A percentile compares a stretch with the other conserved stretches of the same genome.
These are phyloP conservation scores for Lepiota venenata DNA, from an alignment of 768 basidiomycete species.

Conservation along the genomic window DNA sequence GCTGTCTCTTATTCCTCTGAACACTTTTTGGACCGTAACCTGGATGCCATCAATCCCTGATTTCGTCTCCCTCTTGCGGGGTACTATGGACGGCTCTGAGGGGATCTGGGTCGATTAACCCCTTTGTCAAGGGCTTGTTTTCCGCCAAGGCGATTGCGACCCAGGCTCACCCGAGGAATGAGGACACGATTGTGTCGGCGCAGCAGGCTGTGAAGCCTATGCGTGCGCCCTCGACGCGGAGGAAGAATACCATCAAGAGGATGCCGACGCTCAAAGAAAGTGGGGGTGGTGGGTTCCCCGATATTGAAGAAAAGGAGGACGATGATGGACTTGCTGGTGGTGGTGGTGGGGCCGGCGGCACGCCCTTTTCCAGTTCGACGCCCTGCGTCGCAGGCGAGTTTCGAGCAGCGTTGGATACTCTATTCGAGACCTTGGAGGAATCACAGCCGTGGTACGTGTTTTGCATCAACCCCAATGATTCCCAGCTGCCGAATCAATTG, in stretches of 20 bases:
- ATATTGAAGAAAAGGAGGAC: conserved; percentile 51
- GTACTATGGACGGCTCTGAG: conserved; percentile 31
- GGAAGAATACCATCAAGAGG: conserved; percentile 72
- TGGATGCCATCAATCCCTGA: conserved; percentile 90
- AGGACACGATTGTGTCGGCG: conserved; percentile 93
- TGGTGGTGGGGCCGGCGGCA: conserved; percentile 2
- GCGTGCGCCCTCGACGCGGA: conserved; percentile 85
- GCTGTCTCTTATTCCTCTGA: conserved; percentile 91
- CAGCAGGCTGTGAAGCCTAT: conserved; percentile 94
- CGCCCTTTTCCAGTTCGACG: not conserved
- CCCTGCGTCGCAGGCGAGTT: conserved; percentile 91
- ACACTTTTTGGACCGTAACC: conserved; percentile 83
- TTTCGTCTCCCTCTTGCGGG: conserved; percentile 82
- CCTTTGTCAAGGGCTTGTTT: conserved; percentile 90
- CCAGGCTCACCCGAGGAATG: conserved; percentile 86
- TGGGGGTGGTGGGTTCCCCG: conserved; percentile 25
- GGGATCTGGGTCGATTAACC: conserved; percentile 80
- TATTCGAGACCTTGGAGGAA: conserved; percentile 86
- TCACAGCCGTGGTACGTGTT: conserved; percentile 91
- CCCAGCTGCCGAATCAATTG: conserved; percentile 90
- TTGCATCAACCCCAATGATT: conserved; percentile 93
- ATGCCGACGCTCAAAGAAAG: conserved; percentile 49
- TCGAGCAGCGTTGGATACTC: conserved; percentile 75
- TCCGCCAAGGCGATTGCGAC: conserved; percentile 87
- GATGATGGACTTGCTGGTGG: conserved; percentile 37